These are phyloP conservation scores for Volvox reticuliferus DNA, from an alignment of 139 green algal genomes.

Conservation along the genomic window DNA sequence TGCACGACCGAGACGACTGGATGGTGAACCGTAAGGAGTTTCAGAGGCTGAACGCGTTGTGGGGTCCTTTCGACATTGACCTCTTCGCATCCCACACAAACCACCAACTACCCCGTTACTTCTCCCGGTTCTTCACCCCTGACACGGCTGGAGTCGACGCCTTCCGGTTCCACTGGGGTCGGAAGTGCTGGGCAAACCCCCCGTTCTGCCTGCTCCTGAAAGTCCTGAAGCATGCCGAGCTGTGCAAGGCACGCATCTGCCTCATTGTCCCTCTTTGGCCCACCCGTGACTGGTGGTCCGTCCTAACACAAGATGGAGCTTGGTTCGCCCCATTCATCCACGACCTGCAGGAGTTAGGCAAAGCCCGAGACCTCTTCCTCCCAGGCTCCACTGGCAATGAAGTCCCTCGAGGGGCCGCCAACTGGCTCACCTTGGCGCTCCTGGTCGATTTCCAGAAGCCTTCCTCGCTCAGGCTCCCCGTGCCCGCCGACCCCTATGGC, in stretches of 20 bases:
- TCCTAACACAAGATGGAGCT: too few relatives aligned
- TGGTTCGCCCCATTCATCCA: background rate
- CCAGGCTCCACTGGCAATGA: too few relatives aligned
- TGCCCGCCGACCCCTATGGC: too few relatives aligned
- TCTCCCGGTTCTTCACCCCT: constrained; percentile 29
- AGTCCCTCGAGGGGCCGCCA: too few relatives aligned
- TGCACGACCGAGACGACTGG: constrained; percentile 31
- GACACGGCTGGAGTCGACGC: constrained; percentile 46
- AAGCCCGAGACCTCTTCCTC: background rate
- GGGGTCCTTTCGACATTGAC: constrained; percentile 36
- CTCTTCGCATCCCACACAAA: constrained; percentile 44
- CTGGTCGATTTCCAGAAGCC: too few relatives aligned
- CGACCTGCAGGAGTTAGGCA: background rate
- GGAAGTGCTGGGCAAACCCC: too few relatives aligned
- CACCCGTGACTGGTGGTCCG: constrained; percentile 6
- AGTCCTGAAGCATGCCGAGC: too few relatives aligned
- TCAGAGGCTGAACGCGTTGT: background rate
- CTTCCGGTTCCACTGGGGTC: constrained; percentile 10
- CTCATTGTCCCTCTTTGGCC: constrained; percentile 28
- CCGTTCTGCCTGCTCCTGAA: too few relatives aligned
- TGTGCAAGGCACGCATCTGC: background rate
- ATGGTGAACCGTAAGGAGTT: background rate
- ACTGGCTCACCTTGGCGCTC: too few relatives aligned
- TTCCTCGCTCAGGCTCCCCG: too few relatives aligned
- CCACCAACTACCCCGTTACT: constrained; percentile 23